Conservation (phyloP, 148 eudicot genomes). For the Rhododendron ovatum region DNA sequence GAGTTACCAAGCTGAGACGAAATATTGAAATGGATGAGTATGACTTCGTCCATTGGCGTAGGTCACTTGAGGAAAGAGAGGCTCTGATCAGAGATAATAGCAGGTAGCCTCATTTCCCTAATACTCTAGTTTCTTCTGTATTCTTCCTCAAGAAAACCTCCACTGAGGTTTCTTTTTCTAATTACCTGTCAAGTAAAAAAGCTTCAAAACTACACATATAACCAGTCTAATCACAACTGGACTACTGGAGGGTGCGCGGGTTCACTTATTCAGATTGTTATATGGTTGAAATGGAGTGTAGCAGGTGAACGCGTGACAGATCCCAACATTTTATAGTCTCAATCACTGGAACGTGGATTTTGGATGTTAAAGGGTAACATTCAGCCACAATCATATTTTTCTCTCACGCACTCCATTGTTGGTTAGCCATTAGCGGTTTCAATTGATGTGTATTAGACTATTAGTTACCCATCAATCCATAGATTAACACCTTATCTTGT, state of each 20-base stretch:
- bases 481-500: not conserved
- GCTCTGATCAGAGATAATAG: constrained; percentile 89
- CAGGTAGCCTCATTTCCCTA: constrained; percentile 44
- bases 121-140: not conserved
- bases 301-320: not conserved
- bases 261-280: not conserved
- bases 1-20: constrained; percentile 56
- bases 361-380: not conserved
- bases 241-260: not conserved
- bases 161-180: not conserved
- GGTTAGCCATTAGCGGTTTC: not conserved
- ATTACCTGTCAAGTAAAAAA: not conserved
- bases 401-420: not conserved
- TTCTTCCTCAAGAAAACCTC: constrained; percentile 2
- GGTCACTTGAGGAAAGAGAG: constrained; percentile 97
- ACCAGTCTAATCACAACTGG: not conserved
- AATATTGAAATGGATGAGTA: constrained; percentile 93
- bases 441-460: not conserved
- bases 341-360: not conserved
- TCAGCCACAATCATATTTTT: not conserved
- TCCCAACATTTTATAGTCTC: not conserved
- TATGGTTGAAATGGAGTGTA: not conserved
- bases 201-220: not conserved
- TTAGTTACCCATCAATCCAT: not conserved
- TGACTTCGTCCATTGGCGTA: constrained; percentile 88